These are phyloP conservation scores for Penicillium waksmanii DNA, from an alignment of 495 filamentous ascomycete species.

Conservation along the genomic window DNA sequence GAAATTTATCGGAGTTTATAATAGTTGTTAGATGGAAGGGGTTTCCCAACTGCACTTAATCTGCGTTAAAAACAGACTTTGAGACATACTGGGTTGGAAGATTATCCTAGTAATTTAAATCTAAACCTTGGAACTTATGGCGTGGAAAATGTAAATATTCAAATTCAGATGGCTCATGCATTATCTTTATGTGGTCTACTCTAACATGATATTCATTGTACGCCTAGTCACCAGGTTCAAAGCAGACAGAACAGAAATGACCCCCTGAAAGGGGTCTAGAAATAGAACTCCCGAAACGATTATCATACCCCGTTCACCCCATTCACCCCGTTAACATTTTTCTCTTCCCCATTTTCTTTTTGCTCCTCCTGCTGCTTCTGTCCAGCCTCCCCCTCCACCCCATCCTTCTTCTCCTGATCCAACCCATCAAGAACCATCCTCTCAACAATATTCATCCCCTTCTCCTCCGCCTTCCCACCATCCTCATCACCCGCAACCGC, in stretches of 20 bases:
- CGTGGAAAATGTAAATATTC: no score
- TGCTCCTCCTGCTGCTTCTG: no score
- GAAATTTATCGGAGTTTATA: no score
- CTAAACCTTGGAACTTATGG: no score
- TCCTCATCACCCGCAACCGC: slow-evolving; percentile 70
- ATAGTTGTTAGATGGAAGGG: no score
- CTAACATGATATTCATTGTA: not conserved
- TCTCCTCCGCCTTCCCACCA: slow-evolving; percentile 55
- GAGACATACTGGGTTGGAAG: no score
- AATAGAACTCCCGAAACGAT: not conserved
- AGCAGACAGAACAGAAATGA: slow-evolving; percentile 2
- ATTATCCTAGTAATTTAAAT: no score
- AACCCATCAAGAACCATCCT: slow-evolving; percentile 59
- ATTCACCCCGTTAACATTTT: not conserved
- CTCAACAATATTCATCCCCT: slow-evolving; percentile 64
- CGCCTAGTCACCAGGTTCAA: not conserved
- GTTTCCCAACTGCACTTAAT: no score
- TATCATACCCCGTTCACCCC: not conserved
- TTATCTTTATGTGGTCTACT: slow-evolving; percentile 1
- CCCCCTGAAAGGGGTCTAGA: not conserved
- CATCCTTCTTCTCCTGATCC: slow-evolving; percentile 40
- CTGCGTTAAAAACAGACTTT: no score
- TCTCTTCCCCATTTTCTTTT: slow-evolving; percentile 17
- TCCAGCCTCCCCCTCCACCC: slow-evolving; percentile 26
- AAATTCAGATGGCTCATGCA: slow-evolving; percentile 2